Evolutionary conservation across 768 basidiomycete genomes (phyloP), one percentile per base, ranked within the genome.

Genomic region (Dacryopinax spathularia): DNA sequence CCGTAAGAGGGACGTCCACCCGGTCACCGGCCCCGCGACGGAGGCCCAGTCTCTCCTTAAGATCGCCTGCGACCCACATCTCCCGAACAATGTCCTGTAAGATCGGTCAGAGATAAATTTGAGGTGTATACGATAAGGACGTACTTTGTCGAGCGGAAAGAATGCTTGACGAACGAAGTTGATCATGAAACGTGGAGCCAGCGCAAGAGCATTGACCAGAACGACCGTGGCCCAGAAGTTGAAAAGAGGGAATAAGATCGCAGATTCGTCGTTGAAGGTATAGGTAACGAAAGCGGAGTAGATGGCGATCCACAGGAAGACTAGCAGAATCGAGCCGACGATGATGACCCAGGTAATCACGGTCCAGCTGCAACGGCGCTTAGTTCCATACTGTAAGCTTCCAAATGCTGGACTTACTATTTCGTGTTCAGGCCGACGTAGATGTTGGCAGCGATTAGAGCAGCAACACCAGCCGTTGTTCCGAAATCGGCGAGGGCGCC

Each of bases 401-500:
- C 64, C 41, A 65, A 41, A 69, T 67, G 64, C 73, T 62, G 66
- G 5, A 83, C 91, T 78, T 71, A 96, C 86, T 95, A 95, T 67
- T 87, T 78, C 16, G 86, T 93, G 72, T 89, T 94, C 66, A 96
- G 72, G 18, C 92, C 93, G 66, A 98, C 90, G 70, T 87, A 96
- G 59, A 83, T 78, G 71, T 96, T 97, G 2, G 93, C 94, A 2
- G 89, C 78, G 59, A 93, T 81, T 67, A 97, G 91, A 1, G 91
- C 92, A 29, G 88, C 80, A 27, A 90, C 87, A 2, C 88, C 86
- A 12, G 93, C 86, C 0, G 92, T 94, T 3, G 95, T 96, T 20
- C 95, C 95, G 68, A 94, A 88, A 72, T 96, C 94, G 36, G 87
- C 78, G 9, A 94, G 74, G 16, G 85, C 86, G 62, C 91, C 85